A percentile compares a stretch with the other conserved stretches of the same genome.
Conservation (phyloP, 805 yeast genomes). For the Suhomyces faveliae region DNA sequence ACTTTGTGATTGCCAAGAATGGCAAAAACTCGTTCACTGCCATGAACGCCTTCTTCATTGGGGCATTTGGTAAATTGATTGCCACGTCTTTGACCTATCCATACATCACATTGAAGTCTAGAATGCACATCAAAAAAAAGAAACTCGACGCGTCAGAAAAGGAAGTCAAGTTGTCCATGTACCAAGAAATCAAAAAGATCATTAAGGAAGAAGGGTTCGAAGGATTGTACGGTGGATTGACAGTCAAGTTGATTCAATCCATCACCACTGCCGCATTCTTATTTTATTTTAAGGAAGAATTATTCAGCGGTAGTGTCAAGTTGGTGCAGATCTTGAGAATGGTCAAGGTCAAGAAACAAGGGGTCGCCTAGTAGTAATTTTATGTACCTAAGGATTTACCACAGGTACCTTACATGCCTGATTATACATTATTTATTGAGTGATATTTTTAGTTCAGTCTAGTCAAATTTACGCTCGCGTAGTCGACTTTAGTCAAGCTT, state of each 20-base stretch:
- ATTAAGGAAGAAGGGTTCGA: conserved; percentile 67
- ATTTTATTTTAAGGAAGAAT: conserved; percentile 87
- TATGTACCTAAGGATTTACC: too few relatives aligned
- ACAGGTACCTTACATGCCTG: neutral
- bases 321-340: conserved; percentile 45
- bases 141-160: conserved; percentile 17
- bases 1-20: conserved; percentile 54
- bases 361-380: neutral
- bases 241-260: conserved; percentile 77
- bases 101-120: conserved; percentile 81
- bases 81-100: conserved; percentile 94
- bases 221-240: conserved; percentile 79
- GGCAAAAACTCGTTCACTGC: conserved; percentile 57
- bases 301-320: conserved; percentile 57
- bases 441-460: neutral
- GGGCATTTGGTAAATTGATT: conserved; percentile 84
- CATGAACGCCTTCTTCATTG: conserved; percentile 76
- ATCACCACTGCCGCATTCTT: conserved; percentile 87
- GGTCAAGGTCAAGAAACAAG: conserved; percentile 20
- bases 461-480: too few relatives aligned
- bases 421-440: neutral
- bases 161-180: conserved; percentile 39
- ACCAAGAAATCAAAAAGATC: conserved; percentile 55
- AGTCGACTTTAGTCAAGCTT: neutral
- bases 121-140: conserved; percentile 68